Evolutionary conservation across 139 green algal genomes (phyloP).

Genomic region (Prasinococcaceae sp.): DNA sequence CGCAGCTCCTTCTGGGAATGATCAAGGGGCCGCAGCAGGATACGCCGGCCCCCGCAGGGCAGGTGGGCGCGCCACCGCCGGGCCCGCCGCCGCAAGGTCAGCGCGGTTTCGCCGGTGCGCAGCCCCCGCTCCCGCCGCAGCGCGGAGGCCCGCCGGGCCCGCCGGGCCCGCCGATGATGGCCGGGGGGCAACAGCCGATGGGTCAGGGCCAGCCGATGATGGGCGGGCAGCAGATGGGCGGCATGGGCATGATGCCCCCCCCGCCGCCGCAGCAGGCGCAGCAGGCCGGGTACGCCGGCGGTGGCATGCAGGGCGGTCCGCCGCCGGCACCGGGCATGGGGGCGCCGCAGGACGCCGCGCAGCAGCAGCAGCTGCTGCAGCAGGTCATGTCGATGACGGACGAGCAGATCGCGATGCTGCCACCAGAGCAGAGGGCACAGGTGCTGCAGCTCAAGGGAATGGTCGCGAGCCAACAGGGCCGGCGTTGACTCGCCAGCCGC

Average conservation of each 20-base stretch:
- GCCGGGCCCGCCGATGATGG: neutral
- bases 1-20: conserved; percentile 74
- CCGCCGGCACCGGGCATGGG: too few species aligned
- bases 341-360: conserved; percentile 13
- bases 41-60: neutral
- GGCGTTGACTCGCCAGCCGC: too few species aligned
- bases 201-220: neutral
- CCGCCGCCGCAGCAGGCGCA: conserved; percentile 18
- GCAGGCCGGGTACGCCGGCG: too few species aligned
- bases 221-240: neutral
- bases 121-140: conserved; percentile 1
- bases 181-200: neutral
- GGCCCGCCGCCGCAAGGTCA: neutral
- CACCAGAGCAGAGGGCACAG: conserved; percentile 61
- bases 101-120: neutral
- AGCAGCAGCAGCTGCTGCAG: conserved; percentile 42
- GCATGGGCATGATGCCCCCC: conserved; percentile 5
- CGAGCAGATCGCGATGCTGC: conserved; percentile 68
- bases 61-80: neutral
- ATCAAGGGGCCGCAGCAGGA: conserved; percentile 31
- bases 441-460: conserved; percentile 68
- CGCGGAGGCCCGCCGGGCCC: neutral
- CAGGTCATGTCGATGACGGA: conserved; percentile 72
- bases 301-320: too few species aligned
- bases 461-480: too few species aligned